These are phyloP conservation scores for Astragalus membranaceus DNA, from an alignment of 306 rosid genomes.

Conservation along the genomic window DNA sequence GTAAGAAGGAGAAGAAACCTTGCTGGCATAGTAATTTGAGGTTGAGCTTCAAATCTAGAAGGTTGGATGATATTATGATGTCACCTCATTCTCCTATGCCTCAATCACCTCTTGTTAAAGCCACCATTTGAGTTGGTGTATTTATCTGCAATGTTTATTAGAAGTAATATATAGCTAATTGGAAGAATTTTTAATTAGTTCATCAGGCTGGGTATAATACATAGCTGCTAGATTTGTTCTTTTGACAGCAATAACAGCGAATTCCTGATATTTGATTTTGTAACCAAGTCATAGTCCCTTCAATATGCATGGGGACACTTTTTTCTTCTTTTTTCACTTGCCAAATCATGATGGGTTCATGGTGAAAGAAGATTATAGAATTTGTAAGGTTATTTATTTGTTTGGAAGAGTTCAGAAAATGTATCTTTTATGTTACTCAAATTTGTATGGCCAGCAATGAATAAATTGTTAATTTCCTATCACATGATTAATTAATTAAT, in stretches of 20 bases:
- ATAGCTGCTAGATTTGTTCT: background rate
- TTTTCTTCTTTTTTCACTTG: constrained; percentile 22
- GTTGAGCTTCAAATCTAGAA: constrained; percentile 40
- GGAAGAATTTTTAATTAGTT: constrained; percentile 3
- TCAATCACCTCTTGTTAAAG: constrained; percentile 67
- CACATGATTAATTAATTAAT: too few relatives aligned
- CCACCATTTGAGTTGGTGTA: constrained; percentile 33
- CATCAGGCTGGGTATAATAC: constrained; percentile 10
- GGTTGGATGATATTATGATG: constrained; percentile 55
- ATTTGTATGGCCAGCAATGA: constrained; percentile 5
- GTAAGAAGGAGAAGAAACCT: constrained; percentile 45
- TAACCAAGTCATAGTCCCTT: background rate
- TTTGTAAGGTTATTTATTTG: background rate
- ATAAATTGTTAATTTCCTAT: background rate
- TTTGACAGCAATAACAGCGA: too few relatives aligned
- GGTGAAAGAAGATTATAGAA: constrained; percentile 23
- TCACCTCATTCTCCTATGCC: constrained; percentile 75
- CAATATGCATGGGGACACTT: background rate
- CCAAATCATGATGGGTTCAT: background rate
- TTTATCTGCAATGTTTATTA: background rate
- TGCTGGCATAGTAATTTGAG: constrained; percentile 50
- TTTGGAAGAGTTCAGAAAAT: constrained; percentile 17
- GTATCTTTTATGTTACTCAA: constrained; percentile 2
- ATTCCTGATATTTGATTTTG: too few relatives aligned
- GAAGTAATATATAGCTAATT: background rate